Percentiles rank a stretch among this genome's conserved stretches.
These are phyloP conservation scores for Elsinoe necatrix DNA, from an alignment of 2,329 filamentous ascomycete genomes.

Conservation along the genomic window DNA sequence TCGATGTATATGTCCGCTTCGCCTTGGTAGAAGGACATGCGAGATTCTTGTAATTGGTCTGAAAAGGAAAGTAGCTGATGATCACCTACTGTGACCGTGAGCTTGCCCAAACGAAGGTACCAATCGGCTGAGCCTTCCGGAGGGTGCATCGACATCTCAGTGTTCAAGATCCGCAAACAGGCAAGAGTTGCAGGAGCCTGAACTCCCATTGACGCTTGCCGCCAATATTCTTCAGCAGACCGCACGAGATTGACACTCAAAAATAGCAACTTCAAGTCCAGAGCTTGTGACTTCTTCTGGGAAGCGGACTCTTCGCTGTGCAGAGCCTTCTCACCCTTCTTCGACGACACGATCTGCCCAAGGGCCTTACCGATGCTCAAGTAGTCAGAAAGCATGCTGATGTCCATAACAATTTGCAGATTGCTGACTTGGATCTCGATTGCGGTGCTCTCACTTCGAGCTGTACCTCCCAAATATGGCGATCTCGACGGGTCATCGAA, in stretches of 20 bases:
- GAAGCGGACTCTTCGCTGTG: background rate
- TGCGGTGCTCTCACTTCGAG: background rate
- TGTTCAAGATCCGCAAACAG: background rate
- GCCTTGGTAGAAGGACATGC: constrained; percentile 7
- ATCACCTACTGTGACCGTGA: background rate
- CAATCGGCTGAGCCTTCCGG: background rate
- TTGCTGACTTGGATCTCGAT: background rate
- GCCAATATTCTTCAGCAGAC: background rate
- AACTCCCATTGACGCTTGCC: background rate
- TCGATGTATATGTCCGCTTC: constrained; percentile 21
- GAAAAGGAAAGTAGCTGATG: constrained; percentile 6
- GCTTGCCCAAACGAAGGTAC: background rate
- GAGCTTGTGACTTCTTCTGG: background rate
- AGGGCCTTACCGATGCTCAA: constrained; percentile 1
- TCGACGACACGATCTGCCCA: background rate
- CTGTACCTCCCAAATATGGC: background rate
- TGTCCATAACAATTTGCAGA: background rate
- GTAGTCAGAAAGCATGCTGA: constrained; percentile 11
- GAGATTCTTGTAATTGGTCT: constrained; percentile 6
- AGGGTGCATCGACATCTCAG: background rate
- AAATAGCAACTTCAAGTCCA: background rate
- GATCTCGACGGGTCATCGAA: constrained; percentile 7
- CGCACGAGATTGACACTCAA: background rate
- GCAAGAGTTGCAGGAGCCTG: background rate
- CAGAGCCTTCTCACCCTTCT: background rate